phyloP scores from a whole-genome alignment of 192 early-diverging fungal genomes.

The Coemansia sp. region DNA sequence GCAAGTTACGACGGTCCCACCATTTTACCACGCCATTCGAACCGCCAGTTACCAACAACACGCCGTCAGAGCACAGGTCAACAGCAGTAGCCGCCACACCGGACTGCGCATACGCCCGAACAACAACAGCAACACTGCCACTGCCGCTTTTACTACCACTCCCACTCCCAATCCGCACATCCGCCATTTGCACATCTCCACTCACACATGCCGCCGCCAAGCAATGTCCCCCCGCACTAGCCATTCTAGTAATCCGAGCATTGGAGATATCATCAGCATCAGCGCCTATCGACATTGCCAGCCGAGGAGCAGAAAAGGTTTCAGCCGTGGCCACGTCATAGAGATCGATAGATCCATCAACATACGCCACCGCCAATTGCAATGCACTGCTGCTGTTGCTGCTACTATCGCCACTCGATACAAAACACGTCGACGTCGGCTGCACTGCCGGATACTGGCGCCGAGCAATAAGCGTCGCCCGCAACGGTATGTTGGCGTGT shows the following conservation, averaged over 20 bases:
- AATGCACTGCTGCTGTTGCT: not conserved
- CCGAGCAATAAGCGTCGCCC: not conserved
- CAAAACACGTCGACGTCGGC: constrained; percentile 23
- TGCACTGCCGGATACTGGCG: no score
- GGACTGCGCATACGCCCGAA: not conserved
- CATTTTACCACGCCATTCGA: constrained; percentile 44
- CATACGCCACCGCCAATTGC: constrained; percentile 16
- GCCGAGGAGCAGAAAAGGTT: no score
- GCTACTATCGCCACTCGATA: no score
- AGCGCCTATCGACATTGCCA: not conserved
- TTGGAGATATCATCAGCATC: not conserved
- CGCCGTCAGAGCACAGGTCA: not conserved
- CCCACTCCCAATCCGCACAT: not conserved
- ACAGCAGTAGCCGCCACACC: constrained; percentile 24
- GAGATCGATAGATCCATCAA: constrained; percentile 27
- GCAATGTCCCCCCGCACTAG: not conserved
- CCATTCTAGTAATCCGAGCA: not conserved
- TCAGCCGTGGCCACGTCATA: constrained; percentile 13
- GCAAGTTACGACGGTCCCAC: constrained; percentile 46
- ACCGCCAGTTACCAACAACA: constrained; percentile 24
- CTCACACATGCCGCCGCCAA: not conserved
- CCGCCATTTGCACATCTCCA: not conserved
- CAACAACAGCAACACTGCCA: not conserved
- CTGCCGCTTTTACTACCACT: no score
- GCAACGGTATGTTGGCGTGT: not conserved